Base-by-base conservation (phyloP, 2,329 filamentous ascomycete genomes). In the Colletotrichum tanaceti region DNA sequence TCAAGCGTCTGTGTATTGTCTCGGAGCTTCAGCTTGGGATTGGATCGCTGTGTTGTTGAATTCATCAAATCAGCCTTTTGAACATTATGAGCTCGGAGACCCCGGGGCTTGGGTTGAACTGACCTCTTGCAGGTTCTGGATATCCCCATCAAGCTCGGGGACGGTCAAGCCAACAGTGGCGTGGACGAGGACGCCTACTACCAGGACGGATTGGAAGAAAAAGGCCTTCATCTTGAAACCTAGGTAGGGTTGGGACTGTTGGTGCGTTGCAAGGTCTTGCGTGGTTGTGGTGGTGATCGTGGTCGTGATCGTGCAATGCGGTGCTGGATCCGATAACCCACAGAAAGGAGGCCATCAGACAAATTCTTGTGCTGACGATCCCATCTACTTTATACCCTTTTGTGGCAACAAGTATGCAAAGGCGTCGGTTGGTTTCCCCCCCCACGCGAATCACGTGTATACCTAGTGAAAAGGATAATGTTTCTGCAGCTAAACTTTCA, bases 401-500 rank as follows among this genome's bases (percentile, higher is more conserved):
- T 20, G 10, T 14, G 10, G 24, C 5, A 18, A 18, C 49, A 22
- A 53, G 20, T 10, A 14, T 53, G 35, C 49, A 22, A 53, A n/a
- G 32, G 13, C 10, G 14, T 35, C 49, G 49, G n/a, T 35, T 38
- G 13, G 28, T 11, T 32, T 53, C 38, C 35, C 43, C 28, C n/a
- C 38, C 35, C 43, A 39, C n/a, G 58, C 50, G 32, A 9, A 50
- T 18, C 14, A n/a, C 4, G 10, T n/a, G 16, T 5, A 11, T 18
- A n/a, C n/a, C n/a, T n/a, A 11, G 28, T 18, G 20, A 22, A 38
- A 39, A 32, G 39, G n/a, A 4, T 5, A 14, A 20, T 3, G 35
- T n/a, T n/a, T 2, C 16, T 59, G 11, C 49, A 62, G 28, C 7
- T 65, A 62, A 62, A 32, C 62, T 58, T 65, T 65, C 22, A 24